Conservation (phyloP, 345 rosid genomes). For the Lenwebbia sp. region DNA sequence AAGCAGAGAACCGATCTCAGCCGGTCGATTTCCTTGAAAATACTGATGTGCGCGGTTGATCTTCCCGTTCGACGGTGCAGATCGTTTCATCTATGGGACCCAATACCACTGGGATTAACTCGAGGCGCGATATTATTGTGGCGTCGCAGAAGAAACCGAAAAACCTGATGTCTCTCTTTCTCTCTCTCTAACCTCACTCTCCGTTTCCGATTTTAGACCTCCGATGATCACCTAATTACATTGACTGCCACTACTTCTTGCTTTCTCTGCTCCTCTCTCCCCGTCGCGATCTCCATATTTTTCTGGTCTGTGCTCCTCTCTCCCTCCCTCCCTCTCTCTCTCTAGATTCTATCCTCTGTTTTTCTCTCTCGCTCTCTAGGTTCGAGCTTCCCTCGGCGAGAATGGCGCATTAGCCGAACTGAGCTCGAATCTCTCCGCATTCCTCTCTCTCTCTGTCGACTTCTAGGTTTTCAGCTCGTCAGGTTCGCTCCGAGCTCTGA, state of each 20-base stretch:
- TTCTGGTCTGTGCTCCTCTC: not conserved
- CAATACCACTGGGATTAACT: not conserved
- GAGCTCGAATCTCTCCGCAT: not conserved
- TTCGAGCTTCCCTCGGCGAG: not conserved
- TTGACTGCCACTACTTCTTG: conserved; percentile 6
- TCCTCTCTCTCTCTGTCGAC: conserved; percentile 3
- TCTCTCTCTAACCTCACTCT: conserved; percentile 9
- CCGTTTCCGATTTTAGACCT: not conserved
- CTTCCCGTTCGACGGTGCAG: not conserved
- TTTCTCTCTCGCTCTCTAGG: not conserved
- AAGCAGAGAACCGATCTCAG: not conserved
- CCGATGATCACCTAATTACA: not conserved
- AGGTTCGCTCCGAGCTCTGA: conserved; percentile 4
- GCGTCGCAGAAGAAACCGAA: not conserved
- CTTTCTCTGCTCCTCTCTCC: not conserved
- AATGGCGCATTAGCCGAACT: not conserved
- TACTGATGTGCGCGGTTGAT: not conserved
- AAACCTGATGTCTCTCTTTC: not conserved
- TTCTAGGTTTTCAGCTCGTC: conserved; percentile 6
- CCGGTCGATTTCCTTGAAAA: not conserved
- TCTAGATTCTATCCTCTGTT: not conserved
- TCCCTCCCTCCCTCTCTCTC: not conserved
- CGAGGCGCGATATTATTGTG: not conserved
- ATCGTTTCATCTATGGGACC: not conserved
- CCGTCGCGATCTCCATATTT: not conserved